Percentiles rank a stretch among this genome's conserved stretches.
Evolutionary conservation across 495 filamentous ascomycete genomes (phyloP).

Genomic region (Penicillium ucsense): DNA sequence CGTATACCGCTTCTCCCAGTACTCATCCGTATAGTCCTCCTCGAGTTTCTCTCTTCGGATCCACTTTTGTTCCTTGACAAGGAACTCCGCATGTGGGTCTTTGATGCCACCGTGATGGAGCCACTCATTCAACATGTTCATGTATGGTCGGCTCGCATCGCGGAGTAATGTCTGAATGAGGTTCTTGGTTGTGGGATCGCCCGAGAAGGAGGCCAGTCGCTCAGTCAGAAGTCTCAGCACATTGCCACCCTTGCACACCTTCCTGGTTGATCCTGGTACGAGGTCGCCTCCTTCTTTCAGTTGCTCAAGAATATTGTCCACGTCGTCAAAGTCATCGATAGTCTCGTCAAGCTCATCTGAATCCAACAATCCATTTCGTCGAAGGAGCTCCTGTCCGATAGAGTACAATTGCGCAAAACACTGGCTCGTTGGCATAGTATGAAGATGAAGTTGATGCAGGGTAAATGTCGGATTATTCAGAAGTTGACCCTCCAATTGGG

Average conservation of each 20-base stretch:
- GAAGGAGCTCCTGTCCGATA: conserved; percentile 76
- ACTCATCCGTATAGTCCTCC: conserved; percentile 96
- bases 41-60: conserved; percentile 85
- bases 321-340: conserved; percentile 67
- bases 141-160: conserved; percentile 88
- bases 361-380: conserved; percentile 77
- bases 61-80: conserved; percentile 92
- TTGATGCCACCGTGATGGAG: conserved; percentile 90
- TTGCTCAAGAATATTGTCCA: conserved; percentile 83
- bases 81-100: conserved; percentile 88
- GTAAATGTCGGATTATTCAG: conserved; percentile 82
- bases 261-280: conserved; percentile 66
- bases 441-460: conserved; percentile 81
- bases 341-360: conserved; percentile 71
- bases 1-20: conserved; percentile 97
- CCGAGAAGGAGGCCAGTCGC: conserved; percentile 76
- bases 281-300: conserved; percentile 71
- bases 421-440: conserved; percentile 79
- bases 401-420: conserved; percentile 84
- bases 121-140: conserved; percentile 99
- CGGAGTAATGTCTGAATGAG: conserved; percentile 71
- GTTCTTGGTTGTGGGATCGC: conserved; percentile 76
- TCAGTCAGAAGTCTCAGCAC: conserved; percentile 78
- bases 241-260: conserved; percentile 87
- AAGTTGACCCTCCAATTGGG: conserved; percentile 85